Conservation (phyloP, 2,329 filamentous ascomycete genomes). For the Phoma herbarum region DNA sequence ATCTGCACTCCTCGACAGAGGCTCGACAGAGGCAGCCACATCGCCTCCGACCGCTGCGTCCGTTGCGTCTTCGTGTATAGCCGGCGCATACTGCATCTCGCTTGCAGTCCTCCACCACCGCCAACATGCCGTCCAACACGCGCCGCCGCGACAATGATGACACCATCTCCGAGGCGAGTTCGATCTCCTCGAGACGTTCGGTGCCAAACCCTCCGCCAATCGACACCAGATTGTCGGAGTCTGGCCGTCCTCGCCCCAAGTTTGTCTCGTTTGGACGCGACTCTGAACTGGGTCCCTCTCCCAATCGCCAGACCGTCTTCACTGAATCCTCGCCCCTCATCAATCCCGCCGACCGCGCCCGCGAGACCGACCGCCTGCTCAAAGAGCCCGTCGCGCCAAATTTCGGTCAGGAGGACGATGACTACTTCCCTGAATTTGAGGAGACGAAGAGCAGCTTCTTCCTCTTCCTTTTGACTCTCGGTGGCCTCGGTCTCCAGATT, state of each 20-base stretch:
- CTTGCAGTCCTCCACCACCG: conserved; percentile 24
- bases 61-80: conserved; percentile 24
- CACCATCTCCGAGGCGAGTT: conserved; percentile 27
- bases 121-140: conserved; percentile 29
- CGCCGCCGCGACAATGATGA: conserved; percentile 20
- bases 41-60: conserved; percentile 2
- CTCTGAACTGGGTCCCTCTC: conserved; percentile 29
- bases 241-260: conserved; percentile 41
- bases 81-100: conserved; percentile 24
- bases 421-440: conserved; percentile 60
- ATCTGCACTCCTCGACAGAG: conserved; percentile 5
- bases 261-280: conserved; percentile 49
- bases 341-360: conserved; percentile 37
- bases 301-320: conserved; percentile 37
- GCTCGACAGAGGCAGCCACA: conserved; percentile 5
- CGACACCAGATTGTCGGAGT: conserved; percentile 26
- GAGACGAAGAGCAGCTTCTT: conserved; percentile 85
- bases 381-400: conserved; percentile 47
- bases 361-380: conserved; percentile 44
- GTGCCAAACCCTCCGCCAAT: conserved; percentile 25
- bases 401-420: conserved; percentile 52
- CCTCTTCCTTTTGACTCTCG: conserved; percentile 83
- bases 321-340: conserved; percentile 50
- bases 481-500: conserved; percentile 87
- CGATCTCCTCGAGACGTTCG: conserved; percentile 22